Evolutionary conservation across 768 basidiomycete species (phyloP).

Genomic region (Tremella yokohamensis): DNA sequence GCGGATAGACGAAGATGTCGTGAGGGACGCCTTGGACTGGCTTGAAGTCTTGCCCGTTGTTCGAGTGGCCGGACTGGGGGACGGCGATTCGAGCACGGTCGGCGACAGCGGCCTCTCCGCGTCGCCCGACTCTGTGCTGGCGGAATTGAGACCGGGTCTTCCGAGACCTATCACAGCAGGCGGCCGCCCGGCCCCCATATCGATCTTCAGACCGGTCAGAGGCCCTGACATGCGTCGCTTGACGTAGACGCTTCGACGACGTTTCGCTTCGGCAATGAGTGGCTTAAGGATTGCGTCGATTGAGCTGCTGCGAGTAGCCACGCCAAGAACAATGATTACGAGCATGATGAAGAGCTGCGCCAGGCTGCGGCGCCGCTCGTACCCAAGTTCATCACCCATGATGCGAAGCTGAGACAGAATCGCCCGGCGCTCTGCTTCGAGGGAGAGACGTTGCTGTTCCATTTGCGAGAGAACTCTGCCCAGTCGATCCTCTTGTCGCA

Average conservation of each 20-base stretch:
- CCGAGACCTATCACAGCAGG: constrained; percentile 26
- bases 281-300: constrained; percentile 40
- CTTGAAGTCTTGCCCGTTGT: neutral
- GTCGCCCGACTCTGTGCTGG: too few species aligned
- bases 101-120: too few species aligned
- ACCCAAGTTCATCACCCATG: constrained; percentile 76
- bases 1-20: constrained; percentile 1
- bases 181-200: constrained; percentile 29
- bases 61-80: constrained; percentile 11
- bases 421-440: constrained; percentile 69
- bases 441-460: constrained; percentile 58
- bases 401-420: constrained; percentile 68
- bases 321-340: constrained; percentile 78
- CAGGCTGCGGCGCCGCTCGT: constrained; percentile 85
- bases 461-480: constrained; percentile 68
- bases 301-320: constrained; percentile 56
- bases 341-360: constrained; percentile 81
- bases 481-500: constrained; percentile 55
- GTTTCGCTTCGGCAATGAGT: constrained; percentile 34
- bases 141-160: constrained; percentile 6
- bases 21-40: constrained; percentile 2
- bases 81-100: constrained; percentile 5
- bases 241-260: constrained; percentile 20
- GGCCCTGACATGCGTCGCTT: constrained; percentile 19
- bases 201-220: constrained; percentile 28